phyloP scores from a whole-genome alignment of 2,329 filamentous ascomycete genomes.

The Arthrinium puccinioides region DNA sequence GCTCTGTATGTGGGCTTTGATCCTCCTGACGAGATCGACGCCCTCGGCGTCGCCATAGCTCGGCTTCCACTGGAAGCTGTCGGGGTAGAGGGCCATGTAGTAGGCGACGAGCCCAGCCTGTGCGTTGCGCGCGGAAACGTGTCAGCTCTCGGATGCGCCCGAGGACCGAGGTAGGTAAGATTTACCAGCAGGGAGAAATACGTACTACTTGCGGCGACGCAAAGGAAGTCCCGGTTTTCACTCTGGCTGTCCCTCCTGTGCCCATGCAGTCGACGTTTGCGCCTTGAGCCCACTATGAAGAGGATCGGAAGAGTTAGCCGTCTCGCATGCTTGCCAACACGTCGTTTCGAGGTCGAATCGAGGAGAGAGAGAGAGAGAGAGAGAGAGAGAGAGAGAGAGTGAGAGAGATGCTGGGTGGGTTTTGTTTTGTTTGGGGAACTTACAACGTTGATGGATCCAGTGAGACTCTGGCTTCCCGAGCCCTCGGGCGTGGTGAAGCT shows the following conservation, averaged over 20 bases:
- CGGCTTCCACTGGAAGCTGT: background rate
- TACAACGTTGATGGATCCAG: background rate
- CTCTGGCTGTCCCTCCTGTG: background rate
- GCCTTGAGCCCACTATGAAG: background rate
- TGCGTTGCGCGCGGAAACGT: background rate
- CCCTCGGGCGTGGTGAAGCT: background rate
- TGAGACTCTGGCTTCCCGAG: background rate
- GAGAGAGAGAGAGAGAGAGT: too few relatives aligned
- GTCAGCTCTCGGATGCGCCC: too few relatives aligned
- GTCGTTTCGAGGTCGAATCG: too few relatives aligned
- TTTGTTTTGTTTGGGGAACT: too few relatives aligned
- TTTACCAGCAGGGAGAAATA: background rate
- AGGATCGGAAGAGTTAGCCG: too few relatives aligned
- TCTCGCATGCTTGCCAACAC: background rate
- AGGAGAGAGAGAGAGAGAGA: too few relatives aligned
- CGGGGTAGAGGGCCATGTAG: background rate
- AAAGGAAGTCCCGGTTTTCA: background rate
- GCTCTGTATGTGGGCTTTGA: background rate
- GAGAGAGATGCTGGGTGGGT: too few relatives aligned
- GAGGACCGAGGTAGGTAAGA: background rate
- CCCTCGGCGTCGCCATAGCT: background rate
- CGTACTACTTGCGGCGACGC: background rate
- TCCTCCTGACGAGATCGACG: background rate
- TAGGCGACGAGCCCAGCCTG: background rate
- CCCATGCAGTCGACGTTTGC: background rate